Percentiles rank a stretch among this genome's conserved stretches.
Evolutionary conservation across 2,329 filamentous ascomycete genomes (phyloP).

Genomic region (Exutisphaerella laricina): DNA sequence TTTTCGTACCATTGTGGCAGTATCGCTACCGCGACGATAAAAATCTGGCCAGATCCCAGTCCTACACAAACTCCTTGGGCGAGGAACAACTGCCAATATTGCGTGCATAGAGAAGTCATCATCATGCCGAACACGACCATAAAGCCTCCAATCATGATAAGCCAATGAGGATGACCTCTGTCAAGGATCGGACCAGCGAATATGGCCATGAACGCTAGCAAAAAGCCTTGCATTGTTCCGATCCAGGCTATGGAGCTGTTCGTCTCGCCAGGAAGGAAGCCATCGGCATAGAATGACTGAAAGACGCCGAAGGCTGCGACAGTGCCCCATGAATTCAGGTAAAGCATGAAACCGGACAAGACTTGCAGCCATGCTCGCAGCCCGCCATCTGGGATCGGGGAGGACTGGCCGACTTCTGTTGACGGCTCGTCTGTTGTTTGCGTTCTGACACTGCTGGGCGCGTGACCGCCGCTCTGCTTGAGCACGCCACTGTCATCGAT

Average conservation of each 20-base stretch:
- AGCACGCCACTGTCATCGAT: no score
- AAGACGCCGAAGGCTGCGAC: constrained; percentile 37
- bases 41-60: constrained; percentile 48
- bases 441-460: no score
- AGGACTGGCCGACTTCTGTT: no score
- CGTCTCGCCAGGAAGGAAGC: constrained; percentile 1
- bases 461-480: no score
- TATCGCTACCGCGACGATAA: constrained; percentile 57
- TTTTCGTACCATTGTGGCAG: constrained; percentile 59
- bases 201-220: constrained; percentile 46
- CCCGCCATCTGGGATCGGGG: constrained; percentile 37
- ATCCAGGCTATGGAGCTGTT: constrained; percentile 43
- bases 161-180: constrained; percentile 39
- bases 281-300: constrained; percentile 43
- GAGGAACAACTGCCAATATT: constrained; percentile 50
- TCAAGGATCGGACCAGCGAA: constrained; percentile 49
- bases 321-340: constrained; percentile 39
- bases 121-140: constrained; percentile 47
- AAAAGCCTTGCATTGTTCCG: constrained; percentile 45
- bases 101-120: constrained; percentile 44
- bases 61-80: constrained; percentile 46
- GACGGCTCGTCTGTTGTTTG: no score
- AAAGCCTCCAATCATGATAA: constrained; percentile 36
- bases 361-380: constrained; percentile 44
- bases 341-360: constrained; percentile 40